These are phyloP conservation scores for Tripterygium wilfordii DNA, from an alignment of 177 flowering plant species.

Conservation along the genomic window DNA sequence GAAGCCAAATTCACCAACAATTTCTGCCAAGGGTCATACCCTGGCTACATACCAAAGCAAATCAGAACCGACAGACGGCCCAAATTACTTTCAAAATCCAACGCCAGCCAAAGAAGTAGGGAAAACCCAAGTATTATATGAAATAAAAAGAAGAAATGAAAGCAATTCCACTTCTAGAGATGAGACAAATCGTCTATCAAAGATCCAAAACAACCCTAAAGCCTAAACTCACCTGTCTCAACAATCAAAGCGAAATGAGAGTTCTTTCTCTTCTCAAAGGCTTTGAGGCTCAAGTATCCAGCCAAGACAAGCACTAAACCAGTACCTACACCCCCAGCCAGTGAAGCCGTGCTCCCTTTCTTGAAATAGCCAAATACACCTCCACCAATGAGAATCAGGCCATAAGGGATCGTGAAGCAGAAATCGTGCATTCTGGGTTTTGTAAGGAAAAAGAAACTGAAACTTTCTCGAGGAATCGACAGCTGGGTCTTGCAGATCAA, in stretches of 20 bases:
- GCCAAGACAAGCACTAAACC: conserved; percentile 75
- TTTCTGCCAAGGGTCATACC: no score
- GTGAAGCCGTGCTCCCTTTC: conserved; percentile 74
- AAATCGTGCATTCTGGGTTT: conserved; percentile 81
- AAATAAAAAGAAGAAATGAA: no score
- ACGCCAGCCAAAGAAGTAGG: no score
- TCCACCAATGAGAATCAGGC: conserved; percentile 57
- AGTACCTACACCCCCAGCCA: conserved; percentile 74
- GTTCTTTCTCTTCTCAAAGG: conserved; percentile 63
- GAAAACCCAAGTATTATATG: no score
- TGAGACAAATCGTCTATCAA: no score
- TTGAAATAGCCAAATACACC: conserved; percentile 66
- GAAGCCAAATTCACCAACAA: no score
- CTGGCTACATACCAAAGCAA: no score
- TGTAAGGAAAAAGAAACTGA: conserved; percentile 3
- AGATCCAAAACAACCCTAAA: no score
- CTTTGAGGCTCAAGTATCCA: conserved; percentile 77
- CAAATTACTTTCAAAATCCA: no score
- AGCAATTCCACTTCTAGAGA: no score
- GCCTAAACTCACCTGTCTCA: conserved; percentile 51
- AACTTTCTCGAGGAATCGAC: not conserved
- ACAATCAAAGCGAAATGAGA: conserved; percentile 58
- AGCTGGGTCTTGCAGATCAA: conserved; percentile 6
- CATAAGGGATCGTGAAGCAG: conserved; percentile 96
- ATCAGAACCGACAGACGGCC: no score